These are phyloP conservation scores for Geotrichum siamense DNA, from an alignment of 1,139 yeast genomes.

Conservation along the genomic window DNA sequence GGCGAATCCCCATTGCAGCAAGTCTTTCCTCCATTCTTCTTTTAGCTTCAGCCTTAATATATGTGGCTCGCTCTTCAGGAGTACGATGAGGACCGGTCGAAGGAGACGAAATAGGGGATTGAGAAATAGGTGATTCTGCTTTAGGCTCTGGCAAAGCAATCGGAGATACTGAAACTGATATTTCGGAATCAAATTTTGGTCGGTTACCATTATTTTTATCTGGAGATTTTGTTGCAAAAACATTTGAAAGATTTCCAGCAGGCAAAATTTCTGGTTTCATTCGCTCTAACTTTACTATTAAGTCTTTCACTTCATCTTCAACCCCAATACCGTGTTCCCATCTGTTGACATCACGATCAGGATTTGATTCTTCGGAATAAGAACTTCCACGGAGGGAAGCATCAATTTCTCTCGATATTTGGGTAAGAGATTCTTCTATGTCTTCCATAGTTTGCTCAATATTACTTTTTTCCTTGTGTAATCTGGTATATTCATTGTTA, in stretches of 20 bases:
- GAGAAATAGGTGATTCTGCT: constrained; percentile 5
- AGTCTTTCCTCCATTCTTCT: constrained; percentile 82
- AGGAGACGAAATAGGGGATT: constrained; percentile 20
- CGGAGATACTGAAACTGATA: constrained; percentile 1
- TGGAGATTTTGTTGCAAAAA: not conserved
- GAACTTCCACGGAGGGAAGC: constrained; percentile 29
- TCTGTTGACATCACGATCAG: constrained; percentile 54
- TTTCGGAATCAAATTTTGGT: too few relatives aligned
- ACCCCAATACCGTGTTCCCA: constrained; percentile 88
- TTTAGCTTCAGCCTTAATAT: constrained; percentile 85
- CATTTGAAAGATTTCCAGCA: constrained; percentile 5
- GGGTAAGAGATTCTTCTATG: constrained; percentile 65
- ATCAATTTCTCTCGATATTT: constrained; percentile 57
- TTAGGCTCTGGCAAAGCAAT: constrained; percentile 5
- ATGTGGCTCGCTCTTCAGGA: constrained; percentile 67
- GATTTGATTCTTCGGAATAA: constrained; percentile 30
- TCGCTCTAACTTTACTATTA: constrained; percentile 50
- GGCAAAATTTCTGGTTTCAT: constrained; percentile 16
- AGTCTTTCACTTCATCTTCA: constrained; percentile 55
- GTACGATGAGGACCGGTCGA: constrained; percentile 23
- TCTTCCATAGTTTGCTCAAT: constrained; percentile 49
- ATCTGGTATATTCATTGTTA: constrained; percentile 47
- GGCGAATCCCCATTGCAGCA: constrained; percentile 73
- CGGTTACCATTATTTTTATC: not conserved
- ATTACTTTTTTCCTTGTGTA: constrained; percentile 50